Evolutionary conservation across 148 eudicot genomes (phyloP).

Genomic region (Rhododendron henanense): DNA sequence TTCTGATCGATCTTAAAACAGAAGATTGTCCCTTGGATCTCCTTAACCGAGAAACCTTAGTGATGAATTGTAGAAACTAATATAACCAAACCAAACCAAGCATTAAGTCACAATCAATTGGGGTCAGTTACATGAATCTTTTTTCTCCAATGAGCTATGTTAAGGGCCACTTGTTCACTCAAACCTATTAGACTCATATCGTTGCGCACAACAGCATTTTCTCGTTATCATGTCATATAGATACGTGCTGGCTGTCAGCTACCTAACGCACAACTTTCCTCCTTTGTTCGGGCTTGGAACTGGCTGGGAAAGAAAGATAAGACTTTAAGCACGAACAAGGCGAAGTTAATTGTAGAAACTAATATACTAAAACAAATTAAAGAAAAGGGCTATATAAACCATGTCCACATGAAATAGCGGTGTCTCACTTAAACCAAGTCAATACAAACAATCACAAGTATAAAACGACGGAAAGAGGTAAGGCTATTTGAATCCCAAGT

Average conservation of each 20-base stretch:
- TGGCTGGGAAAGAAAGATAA: no score
- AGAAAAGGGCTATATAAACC: neutral
- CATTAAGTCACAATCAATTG: no score
- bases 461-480: neutral
- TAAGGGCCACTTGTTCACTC: no score
- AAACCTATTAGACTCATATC: no score
- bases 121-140: no score
- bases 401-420: neutral
- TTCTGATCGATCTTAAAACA: neutral
- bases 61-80: neutral
- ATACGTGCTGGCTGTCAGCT: no score
- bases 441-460: neutral
- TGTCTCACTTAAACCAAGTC: neutral
- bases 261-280: no score
- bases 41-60: neutral
- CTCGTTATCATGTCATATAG: no score
- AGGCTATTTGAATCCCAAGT: neutral
- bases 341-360: neutral
- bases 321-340: no score
- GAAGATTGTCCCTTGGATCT: neutral
- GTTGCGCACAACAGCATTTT: no score
- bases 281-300: no score
- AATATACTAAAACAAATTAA: neutral
- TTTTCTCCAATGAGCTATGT: no score
- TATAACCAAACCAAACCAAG: neutral